Conservation (phyloP, 805 yeast genomes). For the Vanderwaltozyma verrucispora region DNA sequence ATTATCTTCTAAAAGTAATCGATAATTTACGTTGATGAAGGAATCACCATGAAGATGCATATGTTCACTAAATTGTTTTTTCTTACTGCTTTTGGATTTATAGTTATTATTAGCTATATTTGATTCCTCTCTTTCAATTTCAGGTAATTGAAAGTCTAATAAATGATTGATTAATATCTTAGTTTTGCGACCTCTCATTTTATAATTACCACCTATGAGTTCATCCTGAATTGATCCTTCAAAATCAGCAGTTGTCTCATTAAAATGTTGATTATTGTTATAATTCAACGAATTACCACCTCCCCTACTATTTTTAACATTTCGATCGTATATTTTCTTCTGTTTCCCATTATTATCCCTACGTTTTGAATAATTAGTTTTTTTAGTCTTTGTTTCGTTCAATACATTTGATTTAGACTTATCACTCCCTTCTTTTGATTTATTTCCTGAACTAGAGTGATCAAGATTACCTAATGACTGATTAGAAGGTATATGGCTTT, state of each 20-base stretch:
- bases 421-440: too few relatives aligned
- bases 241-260: not conserved
- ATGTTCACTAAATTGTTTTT: constrained; percentile 25
- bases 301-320: constrained; percentile 1
- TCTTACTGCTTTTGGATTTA: constrained; percentile 16
- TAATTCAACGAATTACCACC: not conserved
- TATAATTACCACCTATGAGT: constrained; percentile 23
- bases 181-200: constrained; percentile 32
- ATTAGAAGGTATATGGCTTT: too few relatives aligned
- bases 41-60: constrained; percentile 51
- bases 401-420: too few relatives aligned
- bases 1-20: constrained; percentile 66
- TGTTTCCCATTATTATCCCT: not conserved
- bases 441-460: too few relatives aligned
- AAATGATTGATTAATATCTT: constrained; percentile 53
- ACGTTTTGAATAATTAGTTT: not conserved
- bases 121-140: constrained; percentile 21
- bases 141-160: constrained; percentile 45
- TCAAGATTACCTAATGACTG: too few relatives aligned
- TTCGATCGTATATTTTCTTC: not conserved
- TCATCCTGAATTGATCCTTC: constrained; percentile 28
- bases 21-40: constrained; percentile 73
- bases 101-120: constrained; percentile 12
- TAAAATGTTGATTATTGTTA: not conserved
- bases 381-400: too few relatives aligned